phyloP scores from a whole-genome alignment of 257 asterid genomes.

The Scutellaria minor region DNA sequence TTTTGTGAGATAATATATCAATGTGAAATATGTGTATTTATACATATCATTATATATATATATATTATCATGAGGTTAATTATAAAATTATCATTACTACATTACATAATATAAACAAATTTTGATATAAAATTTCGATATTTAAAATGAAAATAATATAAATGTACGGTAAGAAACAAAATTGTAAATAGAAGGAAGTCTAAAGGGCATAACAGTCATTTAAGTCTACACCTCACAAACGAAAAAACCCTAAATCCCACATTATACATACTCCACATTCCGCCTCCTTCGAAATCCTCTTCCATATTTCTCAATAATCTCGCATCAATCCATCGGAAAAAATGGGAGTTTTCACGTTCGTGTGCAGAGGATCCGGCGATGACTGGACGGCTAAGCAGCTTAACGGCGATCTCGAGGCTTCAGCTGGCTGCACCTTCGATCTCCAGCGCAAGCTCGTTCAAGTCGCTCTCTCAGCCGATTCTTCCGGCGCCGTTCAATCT shows the following conservation, averaged over 20 bases:
- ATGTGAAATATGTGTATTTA: no score
- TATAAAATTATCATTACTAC: no score
- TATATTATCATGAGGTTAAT: no score
- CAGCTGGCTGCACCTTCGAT: slow-evolving; percentile 49
- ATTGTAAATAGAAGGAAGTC: slow-evolving; percentile 10
- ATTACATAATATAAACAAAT: no score
- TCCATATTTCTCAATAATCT: not conserved
- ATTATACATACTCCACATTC: not conserved
- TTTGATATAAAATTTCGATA: no score
- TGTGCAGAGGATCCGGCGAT: slow-evolving; percentile 53
- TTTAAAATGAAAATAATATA: no score
- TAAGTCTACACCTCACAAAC: not conserved
- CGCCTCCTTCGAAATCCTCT: not conserved
- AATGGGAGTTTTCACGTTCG: slow-evolving; percentile 69
- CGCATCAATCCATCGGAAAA: slow-evolving; percentile 4
- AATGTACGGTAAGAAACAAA: no score
- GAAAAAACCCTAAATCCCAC: slow-evolving; percentile 39
- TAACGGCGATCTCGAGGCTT: slow-evolving; percentile 62
- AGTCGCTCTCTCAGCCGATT: slow-evolving; percentile 65
- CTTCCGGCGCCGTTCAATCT: slow-evolving; percentile 79
- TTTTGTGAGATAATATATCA: no score
- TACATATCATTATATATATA: no score
- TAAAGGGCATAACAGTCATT: slow-evolving; percentile 36
- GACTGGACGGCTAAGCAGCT: slow-evolving; percentile 65
- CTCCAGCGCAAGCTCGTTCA: slow-evolving; percentile 89